Evolutionary conservation across 345 rosid species (phyloP).

Genomic region (Melaleuca alternifolia): DNA sequence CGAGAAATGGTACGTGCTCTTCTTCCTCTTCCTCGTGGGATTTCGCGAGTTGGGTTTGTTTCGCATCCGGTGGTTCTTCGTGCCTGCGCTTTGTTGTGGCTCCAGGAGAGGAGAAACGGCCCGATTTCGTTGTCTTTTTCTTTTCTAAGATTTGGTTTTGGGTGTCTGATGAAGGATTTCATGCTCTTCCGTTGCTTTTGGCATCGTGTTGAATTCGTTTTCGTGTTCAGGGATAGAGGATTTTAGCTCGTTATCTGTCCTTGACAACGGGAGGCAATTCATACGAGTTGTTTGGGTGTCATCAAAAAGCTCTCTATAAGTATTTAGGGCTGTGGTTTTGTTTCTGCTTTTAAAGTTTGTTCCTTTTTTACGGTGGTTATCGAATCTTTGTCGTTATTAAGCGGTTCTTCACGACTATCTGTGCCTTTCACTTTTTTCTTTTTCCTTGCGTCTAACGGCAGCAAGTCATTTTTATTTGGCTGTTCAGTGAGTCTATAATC

Average conservation of each 20-base stretch:
- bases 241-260: neutral
- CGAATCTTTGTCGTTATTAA: neutral
- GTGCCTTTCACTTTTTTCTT: neutral
- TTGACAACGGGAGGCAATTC: neutral
- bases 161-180: neutral
- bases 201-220: neutral
- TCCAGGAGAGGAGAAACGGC: neutral
- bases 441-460: neutral
- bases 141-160: neutral
- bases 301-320: neutral
- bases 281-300: neutral
- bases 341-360: neutral
- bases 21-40: neutral
- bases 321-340: neutral
- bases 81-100: neutral
- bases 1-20: neutral
- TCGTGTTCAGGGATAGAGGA: neutral
- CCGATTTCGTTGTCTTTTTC: neutral
- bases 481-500: neutral
- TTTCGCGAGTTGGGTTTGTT: neutral
- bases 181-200: neutral
- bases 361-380: neutral
- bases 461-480: neutral
- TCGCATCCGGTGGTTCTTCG: neutral
- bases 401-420: neutral